phyloP scores from a whole-genome alignment of 352 stramenopile genomes.

The Pythium dissotocum region DNA sequence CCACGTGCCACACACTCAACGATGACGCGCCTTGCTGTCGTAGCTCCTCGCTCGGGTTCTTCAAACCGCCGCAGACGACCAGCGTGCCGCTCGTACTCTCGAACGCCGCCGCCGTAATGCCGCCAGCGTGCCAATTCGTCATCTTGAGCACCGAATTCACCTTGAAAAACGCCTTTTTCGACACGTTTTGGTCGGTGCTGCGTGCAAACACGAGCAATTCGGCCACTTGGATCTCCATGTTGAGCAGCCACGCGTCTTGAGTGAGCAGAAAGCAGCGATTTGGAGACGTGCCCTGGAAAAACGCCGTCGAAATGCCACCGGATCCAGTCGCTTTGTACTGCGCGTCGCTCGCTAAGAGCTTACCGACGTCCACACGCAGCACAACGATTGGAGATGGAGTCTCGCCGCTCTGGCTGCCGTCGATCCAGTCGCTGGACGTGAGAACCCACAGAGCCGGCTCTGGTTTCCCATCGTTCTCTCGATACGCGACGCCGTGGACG shows the following conservation, averaged over 20 bases:
- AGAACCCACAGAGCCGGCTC: conserved; percentile 48
- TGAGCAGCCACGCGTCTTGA: conserved; percentile 41
- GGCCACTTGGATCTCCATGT: conserved; percentile 47
- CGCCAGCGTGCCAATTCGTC: conserved; percentile 57
- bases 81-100: conserved; percentile 39
- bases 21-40: conserved; percentile 50
- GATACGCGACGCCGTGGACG: conserved; percentile 34
- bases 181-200: conserved; percentile 12
- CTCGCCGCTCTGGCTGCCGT: not conserved
- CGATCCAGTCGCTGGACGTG: conserved; percentile 41
- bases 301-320: conserved; percentile 33
- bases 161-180: conserved; percentile 31
- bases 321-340: conserved; percentile 34
- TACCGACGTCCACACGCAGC: conserved; percentile 33
- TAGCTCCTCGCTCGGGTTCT: conserved; percentile 56
- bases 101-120: conserved; percentile 45
- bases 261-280: conserved; percentile 49
- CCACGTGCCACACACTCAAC: conserved; percentile 64
- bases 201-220: conserved; percentile 48
- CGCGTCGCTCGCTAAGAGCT: conserved; percentile 39
- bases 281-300: conserved; percentile 39
- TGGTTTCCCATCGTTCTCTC: conserved; percentile 15
- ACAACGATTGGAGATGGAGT: conserved; percentile 20
- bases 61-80: conserved; percentile 56
- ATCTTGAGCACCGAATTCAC: conserved; percentile 47